These are phyloP conservation scores for Pseudocercospora cruenta DNA, from an alignment of 2,329 filamentous ascomycete genomes.

Conservation along the genomic window DNA sequence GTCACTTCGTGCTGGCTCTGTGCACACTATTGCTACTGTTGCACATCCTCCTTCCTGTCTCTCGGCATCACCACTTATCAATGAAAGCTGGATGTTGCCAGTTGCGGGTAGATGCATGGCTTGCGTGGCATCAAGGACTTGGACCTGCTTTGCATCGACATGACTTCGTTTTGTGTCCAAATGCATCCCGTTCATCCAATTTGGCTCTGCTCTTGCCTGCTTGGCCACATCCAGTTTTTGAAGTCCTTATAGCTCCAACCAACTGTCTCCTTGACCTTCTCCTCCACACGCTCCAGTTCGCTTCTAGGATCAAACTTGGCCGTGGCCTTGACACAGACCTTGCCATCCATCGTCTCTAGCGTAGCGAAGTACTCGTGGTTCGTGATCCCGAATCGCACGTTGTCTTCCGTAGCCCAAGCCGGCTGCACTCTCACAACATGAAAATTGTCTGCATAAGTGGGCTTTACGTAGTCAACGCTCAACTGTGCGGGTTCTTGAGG, in stretches of 20 bases:
- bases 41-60: not conserved
- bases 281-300: conserved; percentile 26
- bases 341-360: conserved; percentile 59
- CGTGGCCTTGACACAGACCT: conserved; percentile 59
- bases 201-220: conserved; percentile 28
- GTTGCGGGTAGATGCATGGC: not conserved
- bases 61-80: not conserved
- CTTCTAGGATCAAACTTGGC: conserved; percentile 33
- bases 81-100: not conserved
- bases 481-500: conserved; percentile 43
- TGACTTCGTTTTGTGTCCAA: not conserved
- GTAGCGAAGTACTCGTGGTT: conserved; percentile 55
- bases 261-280: conserved; percentile 28
- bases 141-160: too few relatives aligned
- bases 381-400: conserved; percentile 29
- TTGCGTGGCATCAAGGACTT: too few relatives aligned
- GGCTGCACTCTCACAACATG: conserved; percentile 63
- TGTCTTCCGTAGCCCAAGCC: conserved; percentile 25
- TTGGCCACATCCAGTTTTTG: conserved; percentile 41
- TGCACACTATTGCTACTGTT: not conserved
- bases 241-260: conserved; percentile 34
- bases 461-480: conserved; percentile 64
- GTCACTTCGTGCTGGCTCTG: not conserved
- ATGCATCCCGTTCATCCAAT: not conserved
- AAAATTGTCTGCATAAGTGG: conserved; percentile 63